Evolutionary conservation across 2,329 filamentous ascomycete species (phyloP), one percentile per base, ranked within the genome.

Genomic region (Aureobasidium zeae): DNA sequence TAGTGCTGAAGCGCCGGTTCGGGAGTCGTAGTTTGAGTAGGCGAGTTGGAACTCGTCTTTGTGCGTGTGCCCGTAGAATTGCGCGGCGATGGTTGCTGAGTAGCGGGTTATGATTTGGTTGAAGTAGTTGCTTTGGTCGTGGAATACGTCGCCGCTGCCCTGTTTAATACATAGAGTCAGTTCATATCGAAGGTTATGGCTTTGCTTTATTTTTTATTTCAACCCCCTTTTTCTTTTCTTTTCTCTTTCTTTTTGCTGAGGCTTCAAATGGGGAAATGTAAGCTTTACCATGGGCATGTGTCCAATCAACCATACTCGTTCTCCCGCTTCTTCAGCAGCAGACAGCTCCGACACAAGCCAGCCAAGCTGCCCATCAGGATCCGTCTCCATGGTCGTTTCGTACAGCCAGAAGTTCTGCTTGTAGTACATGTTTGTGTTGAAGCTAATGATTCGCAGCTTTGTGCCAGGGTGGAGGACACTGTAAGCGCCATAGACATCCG

Each of bases 341-440:
- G 72, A 65, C 0, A 79, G 67, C 52, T 79, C 70, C 3, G 52
- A 43, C 4, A 73, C 68, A 6, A 79, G 63, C 71, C 74, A 77
- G 12, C 63, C 58, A 3, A 78, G 61, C 53, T 76, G 69, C 10
- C 63, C 63, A 52, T 67, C 67, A 2, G 73, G 74, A 52, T 77
- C 74, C 10, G 56, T 57, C 33, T 70, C 58, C 62, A 73, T 69
- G 1, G 65, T 61, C 33, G 69, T 63, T 48, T 70, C 63, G 51
- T 74, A 78, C 25, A 73, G 55, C 60, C 69, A 73, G 54, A 72
- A 74, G 61, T 79, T 78, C 48, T 68, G 59, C n/a, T 65, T 67
- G 56, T 79, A 78, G 59, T 72, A 77, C 48, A 77, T 57, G 55
- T 77, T 75, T 13, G 72, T 77, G 62, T 74, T 77, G 51, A 78